Base-by-base conservation (phyloP, 1,284 basidiomycete genomes). In the Heterobasidion irregulare region DNA sequence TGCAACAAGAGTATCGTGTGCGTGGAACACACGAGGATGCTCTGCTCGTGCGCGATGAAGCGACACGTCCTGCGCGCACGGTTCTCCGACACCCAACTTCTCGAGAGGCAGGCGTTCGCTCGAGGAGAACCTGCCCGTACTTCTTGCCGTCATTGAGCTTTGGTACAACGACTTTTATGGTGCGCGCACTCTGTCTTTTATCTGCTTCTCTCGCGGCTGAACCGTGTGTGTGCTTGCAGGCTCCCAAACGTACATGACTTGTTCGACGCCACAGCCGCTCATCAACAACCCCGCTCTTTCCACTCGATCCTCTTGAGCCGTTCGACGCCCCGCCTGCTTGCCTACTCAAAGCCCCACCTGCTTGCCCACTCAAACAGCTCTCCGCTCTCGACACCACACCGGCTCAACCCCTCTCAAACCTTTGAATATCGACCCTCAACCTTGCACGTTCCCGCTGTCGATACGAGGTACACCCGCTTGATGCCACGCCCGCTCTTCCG, bases 81-180 rank as follows among this genome's bases (percentile, higher is more conserved):
- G 49, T 91, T 92, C 68, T 83, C 86, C 26, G 94, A 98, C 66
- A 80, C 81, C 18, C 84, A 93, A 51, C 76, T 98, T 1, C 70
- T 77, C 44, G 88, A 89, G 16, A 89, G 80, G 6, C 77, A 84
- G 53, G 68, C 69, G 43, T 0, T 86, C 89, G 8, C 75, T 98
- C 57, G 90, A 98, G 75, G 73, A 89, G 58, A 98, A 98, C 74
- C 72, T 99, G 65, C 97, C 96, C 2, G 92, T 97, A 46, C 74
- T 98, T 55, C 75, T 99, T 58, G 96, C 91, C 3, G 77, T 94
- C n/a, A 68, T 98, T 59, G 95, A 95, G 12, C 82, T 98, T 67
- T 99, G 96, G 96, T 98, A 98, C 80, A 97, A 97, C 70, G 91
- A 98, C 76, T 98, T 98, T 72, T 97, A 94, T 70, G 92, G 84